A percentile compares a stretch with the other conserved stretches of the same genome.
These are phyloP conservation scores for Colletotrichum scovillei DNA, from an alignment of 2,329 filamentous ascomycete species.

Conservation along the genomic window DNA sequence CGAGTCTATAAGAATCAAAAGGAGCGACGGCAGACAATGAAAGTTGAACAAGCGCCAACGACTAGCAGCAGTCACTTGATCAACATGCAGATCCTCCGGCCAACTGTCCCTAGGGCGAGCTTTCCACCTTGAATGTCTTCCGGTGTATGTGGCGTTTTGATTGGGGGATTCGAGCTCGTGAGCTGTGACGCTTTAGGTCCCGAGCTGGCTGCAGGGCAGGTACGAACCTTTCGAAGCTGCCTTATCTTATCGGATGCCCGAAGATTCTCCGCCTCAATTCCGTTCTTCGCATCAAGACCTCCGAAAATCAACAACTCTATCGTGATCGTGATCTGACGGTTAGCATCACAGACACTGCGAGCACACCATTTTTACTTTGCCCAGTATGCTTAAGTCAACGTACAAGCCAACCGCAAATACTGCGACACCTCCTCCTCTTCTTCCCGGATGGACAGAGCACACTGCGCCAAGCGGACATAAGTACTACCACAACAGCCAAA, in stretches of 20 bases:
- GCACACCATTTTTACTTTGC: neutral
- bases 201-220: neutral
- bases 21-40: neutral
- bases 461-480: slow-evolving; percentile 87
- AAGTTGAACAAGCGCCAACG: neutral
- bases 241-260: slow-evolving; percentile 13
- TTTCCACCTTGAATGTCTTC: neutral
- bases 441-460: slow-evolving; percentile 91
- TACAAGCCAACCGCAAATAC: slow-evolving; percentile 67
- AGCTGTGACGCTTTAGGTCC: neutral
- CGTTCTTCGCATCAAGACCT: neutral
- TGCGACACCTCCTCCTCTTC: slow-evolving; percentile 66
- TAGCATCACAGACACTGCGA: neutral
- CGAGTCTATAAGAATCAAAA: neutral
- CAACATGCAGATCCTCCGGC: slow-evolving; percentile 5
- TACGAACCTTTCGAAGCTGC: neutral
- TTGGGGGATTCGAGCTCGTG: neutral
- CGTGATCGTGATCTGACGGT: neutral
- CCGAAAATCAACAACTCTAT: neutral
- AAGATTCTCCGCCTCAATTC: neutral
- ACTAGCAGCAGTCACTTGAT: slow-evolving; percentile 30
- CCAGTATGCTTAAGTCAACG: slow-evolving; percentile 79
- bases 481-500: slow-evolving; percentile 88
- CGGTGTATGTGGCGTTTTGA: slow-evolving; percentile 18
- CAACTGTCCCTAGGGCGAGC: neutral